Base-by-base conservation (phyloP, 2,329 filamentous ascomycete species). In the Emmonsiellopsis sp. region DNA sequence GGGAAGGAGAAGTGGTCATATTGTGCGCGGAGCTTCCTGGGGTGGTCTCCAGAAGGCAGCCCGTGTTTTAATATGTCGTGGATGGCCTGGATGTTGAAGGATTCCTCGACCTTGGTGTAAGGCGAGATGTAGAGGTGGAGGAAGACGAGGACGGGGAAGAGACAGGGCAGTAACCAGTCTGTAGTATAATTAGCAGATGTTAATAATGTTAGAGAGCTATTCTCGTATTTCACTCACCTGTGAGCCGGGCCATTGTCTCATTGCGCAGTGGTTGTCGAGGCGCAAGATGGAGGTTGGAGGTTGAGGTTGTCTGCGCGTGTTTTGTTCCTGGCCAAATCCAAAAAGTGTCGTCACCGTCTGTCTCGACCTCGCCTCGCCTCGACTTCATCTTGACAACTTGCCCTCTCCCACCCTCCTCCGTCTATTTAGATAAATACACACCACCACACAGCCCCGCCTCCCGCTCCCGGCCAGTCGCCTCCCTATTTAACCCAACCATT, bases 31-130 rank as follows among this genome's bases (percentile, higher is more conserved):
- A 93, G 72, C 40, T 76, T 78, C 10, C 75, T 67, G 50, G 73
- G 65, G 13, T 79, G 67, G 60, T 84, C 75, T 17, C 71, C 66
- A 1, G 75, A 78, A 0, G 88, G 88, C 1, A 88, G 82, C 27
- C 90, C 90, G 67, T 93, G 89, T 39, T 81, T 79, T 55, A 95
- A 70, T 37, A 98, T 86, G 68, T 98, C 93, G 70, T 97, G 93
- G 2, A 84, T 81, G 5, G 93, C 93, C 69, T 98, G 93, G 55
- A 97, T 83, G 68, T 95, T 95, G 80, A 98, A 97, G 0, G 92
- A 97, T 71, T 98, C 93, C 70, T 98, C 93, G 55, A 98, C 93
- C 70, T 98, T 98, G 54, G 91, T 96, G 74, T 94, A 92, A 0
- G 93, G 93, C 9, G 91, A 83, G 27, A 83, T 67, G 56, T 83